Evolutionary conservation across 257 asterid species (phyloP), one percentile per base, ranked within the genome.

Genomic region (Pogostemon cablin): DNA sequence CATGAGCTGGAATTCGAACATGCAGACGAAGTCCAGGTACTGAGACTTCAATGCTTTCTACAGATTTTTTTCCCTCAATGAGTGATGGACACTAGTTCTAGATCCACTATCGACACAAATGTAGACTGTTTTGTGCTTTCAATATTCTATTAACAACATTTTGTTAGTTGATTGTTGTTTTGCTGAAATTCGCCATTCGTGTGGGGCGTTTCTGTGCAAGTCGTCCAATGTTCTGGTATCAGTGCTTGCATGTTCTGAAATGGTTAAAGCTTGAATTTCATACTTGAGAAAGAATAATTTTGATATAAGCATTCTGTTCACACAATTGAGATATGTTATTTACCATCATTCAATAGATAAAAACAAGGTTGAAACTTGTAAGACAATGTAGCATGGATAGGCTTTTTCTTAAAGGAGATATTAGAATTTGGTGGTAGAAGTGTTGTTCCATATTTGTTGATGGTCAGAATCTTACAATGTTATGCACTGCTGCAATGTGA

Each of bases 11-110:
- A 72, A 38, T 70, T 78, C 44, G 73, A 75, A 37, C 74, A 75
- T 40, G 35, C 25, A 47, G 41, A 54, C 4, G 81, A 77, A 72
- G 76, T 64, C 61, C 86, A 65, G 90, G 95, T 90, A 72, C 69
- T 71, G 17, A 73, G 40, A 62, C 47, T 41, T 20, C 50, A 47
- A 32, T 9, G 57, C 25, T 62, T 46, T 48, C 0, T 50, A 50
- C 3, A 9, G 10, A 15, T 52, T 52, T 53, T 53, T 11, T 0
- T 53, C 59, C 20, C 38, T 25, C 32, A 25, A 25, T 25, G 32
- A 25, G 32, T 25, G 32, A 25, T 25, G 32, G 32, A 25, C 32
- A 25, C 32, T 25, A 25, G 32, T 25, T 25, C 32, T 25, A 25
- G 32, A 25, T 25, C 32, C 32, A 25, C 32, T 25, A 25, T 25